phyloP scores from a whole-genome alignment of 1,284 basidiomycete genomes.

The Vanrija humicola region DNA sequence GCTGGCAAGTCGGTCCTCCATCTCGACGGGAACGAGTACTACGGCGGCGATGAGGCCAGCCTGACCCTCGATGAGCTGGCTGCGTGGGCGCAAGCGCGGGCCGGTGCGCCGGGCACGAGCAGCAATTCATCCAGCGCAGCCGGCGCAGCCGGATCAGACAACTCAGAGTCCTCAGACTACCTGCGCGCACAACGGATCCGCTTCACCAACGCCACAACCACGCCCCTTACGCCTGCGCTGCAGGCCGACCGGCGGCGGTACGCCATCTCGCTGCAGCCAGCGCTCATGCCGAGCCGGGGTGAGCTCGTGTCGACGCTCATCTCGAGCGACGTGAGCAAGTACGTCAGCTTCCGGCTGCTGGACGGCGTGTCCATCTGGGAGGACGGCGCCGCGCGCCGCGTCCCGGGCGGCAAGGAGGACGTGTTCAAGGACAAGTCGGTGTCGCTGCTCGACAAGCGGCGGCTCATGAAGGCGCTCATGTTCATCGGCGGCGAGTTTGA shows the following conservation, averaged over 20 bases:
- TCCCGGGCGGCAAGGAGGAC: conserved; percentile 88
- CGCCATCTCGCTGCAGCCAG: conserved; percentile 76
- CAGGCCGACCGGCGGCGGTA: conserved; percentile 68
- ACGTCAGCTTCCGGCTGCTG: conserved; percentile 85
- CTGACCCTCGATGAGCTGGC: conserved; percentile 75
- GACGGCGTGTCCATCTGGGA: conserved; percentile 61
- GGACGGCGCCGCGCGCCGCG: conserved; percentile 53
- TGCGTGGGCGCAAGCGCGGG: conserved; percentile 58
- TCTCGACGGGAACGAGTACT: conserved; percentile 77
- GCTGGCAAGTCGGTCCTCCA: conserved; percentile 82
- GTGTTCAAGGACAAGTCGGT: conserved; percentile 83
- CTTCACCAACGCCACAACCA: conserved; percentile 23
- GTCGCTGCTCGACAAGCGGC: conserved; percentile 77
- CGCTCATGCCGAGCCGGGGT: conserved; percentile 75
- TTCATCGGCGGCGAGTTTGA: conserved; percentile 75
- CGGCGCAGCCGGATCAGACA: no score
- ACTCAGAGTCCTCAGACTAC: background rate
- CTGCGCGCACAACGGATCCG: background rate
- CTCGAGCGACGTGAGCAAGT: conserved; percentile 79
- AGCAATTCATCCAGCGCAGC: no score
- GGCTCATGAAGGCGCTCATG: conserved; percentile 86
- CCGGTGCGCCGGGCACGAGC: background rate
- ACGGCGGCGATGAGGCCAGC: conserved; percentile 78
- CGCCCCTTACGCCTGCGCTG: conserved; percentile 51
- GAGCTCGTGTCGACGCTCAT: conserved; percentile 76